phyloP scores from a whole-genome alignment of 371 early-diverging fungal genomes.

The Mucor ambiguus region DNA sequence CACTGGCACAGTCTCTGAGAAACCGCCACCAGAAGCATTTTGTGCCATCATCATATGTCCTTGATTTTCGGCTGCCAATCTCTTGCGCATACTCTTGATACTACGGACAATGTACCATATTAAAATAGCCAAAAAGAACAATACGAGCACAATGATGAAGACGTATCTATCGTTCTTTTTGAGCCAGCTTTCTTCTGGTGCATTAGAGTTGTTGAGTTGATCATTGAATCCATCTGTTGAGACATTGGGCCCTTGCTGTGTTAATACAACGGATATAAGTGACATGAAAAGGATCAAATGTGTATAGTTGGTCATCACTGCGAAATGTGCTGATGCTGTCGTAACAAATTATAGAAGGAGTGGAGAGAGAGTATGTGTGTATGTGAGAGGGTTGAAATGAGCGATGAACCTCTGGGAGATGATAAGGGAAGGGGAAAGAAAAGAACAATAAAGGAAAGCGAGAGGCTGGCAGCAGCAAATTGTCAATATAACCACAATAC shows the following conservation, averaged over 20 bases:
- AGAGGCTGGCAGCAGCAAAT: neutral
- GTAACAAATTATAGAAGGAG: conserved; percentile 16
- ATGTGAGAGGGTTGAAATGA: neutral
- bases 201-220: neutral
- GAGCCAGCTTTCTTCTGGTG: conserved; percentile 26
- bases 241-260: conserved; percentile 1
- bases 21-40: conserved; percentile 7
- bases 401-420: conserved; percentile 1
- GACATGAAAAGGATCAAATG: neutral
- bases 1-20: conserved; percentile 24
- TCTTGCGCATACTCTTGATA: conserved; percentile 27
- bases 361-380: conserved; percentile 8
- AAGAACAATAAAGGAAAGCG: conserved; percentile 8
- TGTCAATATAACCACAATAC: neutral
- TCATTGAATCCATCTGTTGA: conserved; percentile 17
- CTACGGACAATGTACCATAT: conserved; percentile 32
- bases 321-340: neutral
- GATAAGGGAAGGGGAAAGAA: conserved; percentile 5
- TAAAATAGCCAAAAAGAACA: conserved; percentile 22
- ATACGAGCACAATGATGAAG: conserved; percentile 23
- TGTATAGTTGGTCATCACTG: conserved; percentile 5
- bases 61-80: conserved; percentile 28
- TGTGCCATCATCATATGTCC: conserved; percentile 29
- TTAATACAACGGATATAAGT: neutral
- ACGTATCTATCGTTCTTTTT: conserved; percentile 22